A percentile compares a stretch with the other conserved stretches of the same genome.
Conservation (phyloP, 108 stramenopile species). For the Pseudonitzschia delicatissima region DNA sequence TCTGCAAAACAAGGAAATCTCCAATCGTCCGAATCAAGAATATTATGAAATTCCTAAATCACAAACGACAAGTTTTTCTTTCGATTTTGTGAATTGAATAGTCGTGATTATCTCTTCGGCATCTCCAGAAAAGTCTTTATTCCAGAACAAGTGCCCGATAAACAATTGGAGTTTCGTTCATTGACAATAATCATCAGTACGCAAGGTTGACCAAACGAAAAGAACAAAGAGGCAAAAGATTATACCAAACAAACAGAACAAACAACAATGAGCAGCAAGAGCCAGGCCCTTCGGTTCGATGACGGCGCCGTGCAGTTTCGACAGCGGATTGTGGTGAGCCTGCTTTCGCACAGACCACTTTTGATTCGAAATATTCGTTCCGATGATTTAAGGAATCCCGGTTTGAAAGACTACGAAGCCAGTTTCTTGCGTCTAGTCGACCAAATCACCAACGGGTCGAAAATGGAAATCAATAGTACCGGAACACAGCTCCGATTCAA, state of each 20-base stretch:
- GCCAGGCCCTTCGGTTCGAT: slow-evolving; percentile 49
- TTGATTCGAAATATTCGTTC: slow-evolving; percentile 83
- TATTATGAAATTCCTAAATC: too few species aligned
- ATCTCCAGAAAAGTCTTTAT: too few species aligned
- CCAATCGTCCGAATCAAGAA: too few species aligned
- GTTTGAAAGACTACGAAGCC: slow-evolving; percentile 82
- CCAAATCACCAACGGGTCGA: slow-evolving; percentile 91
- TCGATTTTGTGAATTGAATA: too few species aligned
- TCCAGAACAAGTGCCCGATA: too few species aligned
- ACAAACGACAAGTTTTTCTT: too few species aligned
- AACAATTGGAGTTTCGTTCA: neutral
- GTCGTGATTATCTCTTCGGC: too few species aligned
- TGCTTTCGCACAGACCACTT: slow-evolving; percentile 79
- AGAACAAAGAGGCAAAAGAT: neutral
- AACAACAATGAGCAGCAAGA: slow-evolving; percentile 1
- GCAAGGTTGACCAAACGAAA: slow-evolving; percentile 1
- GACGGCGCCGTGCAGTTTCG: slow-evolving; percentile 89
- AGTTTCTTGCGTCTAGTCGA: slow-evolving; percentile 89
- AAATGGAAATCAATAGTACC: slow-evolving; percentile 96
- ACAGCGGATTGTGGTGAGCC: slow-evolving; percentile 62
- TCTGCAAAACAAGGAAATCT: too few species aligned
- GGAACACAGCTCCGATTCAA: slow-evolving; percentile 92
- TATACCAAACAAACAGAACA: too few species aligned
- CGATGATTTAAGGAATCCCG: slow-evolving; percentile 75
- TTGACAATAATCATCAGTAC: neutral